Base-by-base conservation (phyloP, 108 stramenopile species). In the Phaeodactylum tricornutum region DNA sequence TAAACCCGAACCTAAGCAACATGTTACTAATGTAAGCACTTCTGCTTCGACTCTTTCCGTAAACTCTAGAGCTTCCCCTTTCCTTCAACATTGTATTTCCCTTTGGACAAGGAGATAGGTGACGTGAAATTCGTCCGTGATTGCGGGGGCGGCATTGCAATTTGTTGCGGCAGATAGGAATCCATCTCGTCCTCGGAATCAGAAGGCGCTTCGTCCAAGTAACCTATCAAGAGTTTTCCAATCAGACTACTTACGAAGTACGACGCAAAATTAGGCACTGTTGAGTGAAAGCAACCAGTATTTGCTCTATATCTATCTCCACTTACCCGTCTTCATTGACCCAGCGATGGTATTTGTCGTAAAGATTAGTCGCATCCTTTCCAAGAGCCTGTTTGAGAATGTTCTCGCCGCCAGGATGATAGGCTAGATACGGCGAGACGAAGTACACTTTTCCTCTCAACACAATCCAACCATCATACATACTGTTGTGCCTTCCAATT, bases 401-500 rank as follows among this genome's bases (percentile, higher is more conserved):
- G 9, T 53, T 59, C 19, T 66, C 50, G 5, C 96, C 96, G 8
- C 97, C 97, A 5, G 97, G 97, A 75, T 98, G 97, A 59, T 98
- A 98, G 37, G 71, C 63, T 45, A 98, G 54, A 64, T 95, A 98
- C 14, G 93, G 93, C 1, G 82, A 66, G 23, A 96, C 67, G 62
- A 95, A 91, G 67, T 96, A 98, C 1, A 98, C 96, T 27, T 74
- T 74, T 0, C 87, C 91, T 8, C 62, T 55, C 22, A 93, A 50
- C 2, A 84, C 65, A 29, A 83, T 83, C 96, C 96, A 98, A 30
- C 74, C 85, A 43, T 98, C 96, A 44, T 92, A 60, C 8, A 59
- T 20, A 5, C 62, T 49, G 12, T 62, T 57, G 71, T 97, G 96
- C 31, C 43, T 21, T 7, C 39, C 23, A 5, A 97, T 59, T 62